Evolutionary conservation across 1,139 yeast genomes (phyloP), one percentile per base, ranked within the genome.

Genomic region (Debaryomyces sp.): DNA sequence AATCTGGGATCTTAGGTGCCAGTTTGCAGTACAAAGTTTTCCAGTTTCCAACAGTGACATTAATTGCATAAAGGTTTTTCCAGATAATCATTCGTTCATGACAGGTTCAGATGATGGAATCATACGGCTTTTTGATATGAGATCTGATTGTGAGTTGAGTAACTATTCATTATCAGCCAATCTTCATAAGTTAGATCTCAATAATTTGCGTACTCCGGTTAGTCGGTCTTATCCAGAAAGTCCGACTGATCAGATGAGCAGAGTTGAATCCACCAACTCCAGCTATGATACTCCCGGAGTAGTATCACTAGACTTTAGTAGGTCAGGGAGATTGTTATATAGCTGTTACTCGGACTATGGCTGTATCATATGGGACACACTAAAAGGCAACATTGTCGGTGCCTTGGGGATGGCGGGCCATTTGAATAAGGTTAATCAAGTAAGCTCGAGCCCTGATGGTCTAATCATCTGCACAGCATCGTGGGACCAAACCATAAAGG

Each of bases 31-130:
- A 4, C 87, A 85, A 56, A 82, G 80, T 47, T 85, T 85, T 60
- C 75, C 75, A 42, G 81, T 85, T 1, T 81, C 89, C 32, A 75
- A 77, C 38, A 78, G 79, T 45, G 97, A 92, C 61, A 81, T 89
- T 24, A 87, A 86, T 49, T 69, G 85, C 23, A 70, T 88, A 6
- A 75, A 80, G 54, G 81, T 83, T 59, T 87, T 87, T 62, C 91
- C 92, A 7, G 88, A 84, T 54, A 92, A 91, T 2, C 68, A 75
- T 30, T 77, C 89, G 0, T 80, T 87, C 56, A 80, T 79, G 0
- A 75, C 84, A 2, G 97, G 96, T 1, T 80, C 89, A 38, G 97
- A 90, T 58, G 96, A 89, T 62, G 94, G 95, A 1, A 63, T 77
- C 0, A 73, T 89, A n/a, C 76, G 89, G 47, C 65, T 89, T 46